Percentiles rank a stretch among this genome's conserved stretches.
phyloP scores from a whole-genome alignment of 345 rosid species.

The Adansonia digitata region DNA sequence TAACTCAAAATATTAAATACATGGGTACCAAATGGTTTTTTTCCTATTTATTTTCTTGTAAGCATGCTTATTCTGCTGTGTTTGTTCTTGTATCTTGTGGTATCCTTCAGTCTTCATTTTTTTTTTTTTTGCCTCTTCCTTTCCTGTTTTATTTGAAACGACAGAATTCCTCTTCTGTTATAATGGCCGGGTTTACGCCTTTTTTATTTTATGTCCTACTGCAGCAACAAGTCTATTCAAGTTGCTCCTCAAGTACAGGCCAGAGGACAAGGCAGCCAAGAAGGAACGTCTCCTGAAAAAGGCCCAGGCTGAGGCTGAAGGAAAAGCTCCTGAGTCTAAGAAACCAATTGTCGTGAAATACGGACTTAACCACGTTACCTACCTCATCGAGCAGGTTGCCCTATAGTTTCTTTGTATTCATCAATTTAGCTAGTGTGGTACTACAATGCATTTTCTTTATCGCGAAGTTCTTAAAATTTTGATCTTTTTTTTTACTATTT shows the following conservation, averaged over 20 bases:
- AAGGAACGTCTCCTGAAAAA: constrained; percentile 48
- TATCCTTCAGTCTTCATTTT: neutral
- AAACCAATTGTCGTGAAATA: constrained; percentile 71
- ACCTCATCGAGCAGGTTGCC: constrained; percentile 59
- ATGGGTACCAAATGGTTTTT: neutral
- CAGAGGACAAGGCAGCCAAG: constrained; percentile 61
- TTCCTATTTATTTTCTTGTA: neutral
- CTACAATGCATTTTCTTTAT: neutral
- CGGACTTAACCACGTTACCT: constrained; percentile 67
- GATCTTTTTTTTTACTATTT: neutral
- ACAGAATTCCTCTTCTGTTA: too few species aligned
- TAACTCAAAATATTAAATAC: neutral
- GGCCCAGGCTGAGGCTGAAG: constrained; percentile 61
- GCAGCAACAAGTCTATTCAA: constrained; percentile 56
- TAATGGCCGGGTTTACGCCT: neutral
- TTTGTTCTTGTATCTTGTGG: neutral
- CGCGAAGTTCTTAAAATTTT: neutral
- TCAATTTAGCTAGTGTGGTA: neutral
- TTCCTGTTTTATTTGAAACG: too few species aligned
- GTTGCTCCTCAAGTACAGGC: constrained; percentile 62
- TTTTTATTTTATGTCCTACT: neutral
- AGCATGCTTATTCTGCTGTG: neutral
- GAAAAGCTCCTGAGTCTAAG: constrained; percentile 45
- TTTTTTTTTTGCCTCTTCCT: neutral
- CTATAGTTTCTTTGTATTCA: neutral